Conservation (phyloP, 345 rosid genomes). For the Dipteronia sinensis region DNA sequence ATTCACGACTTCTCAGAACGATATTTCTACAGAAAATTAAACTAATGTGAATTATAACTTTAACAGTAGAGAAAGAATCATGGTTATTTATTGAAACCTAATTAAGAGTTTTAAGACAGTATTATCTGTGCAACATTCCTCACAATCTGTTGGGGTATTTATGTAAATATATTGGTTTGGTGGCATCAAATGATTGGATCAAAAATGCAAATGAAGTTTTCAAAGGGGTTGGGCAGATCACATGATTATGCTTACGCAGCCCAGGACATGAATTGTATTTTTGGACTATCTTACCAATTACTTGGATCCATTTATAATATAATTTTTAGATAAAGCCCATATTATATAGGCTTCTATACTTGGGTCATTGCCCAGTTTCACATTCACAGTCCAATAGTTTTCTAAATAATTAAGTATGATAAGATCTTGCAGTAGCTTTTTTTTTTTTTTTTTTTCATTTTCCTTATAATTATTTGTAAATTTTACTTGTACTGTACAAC, state of each 20-base stretch:
- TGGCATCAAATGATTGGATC: background rate
- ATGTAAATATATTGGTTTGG: background rate
- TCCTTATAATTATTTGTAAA: no score
- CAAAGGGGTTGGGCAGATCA: background rate
- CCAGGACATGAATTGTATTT: background rate
- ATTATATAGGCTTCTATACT: no score
- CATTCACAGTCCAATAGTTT: background rate
- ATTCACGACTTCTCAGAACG: no score
- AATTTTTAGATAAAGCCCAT: background rate
- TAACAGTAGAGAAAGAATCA: no score
- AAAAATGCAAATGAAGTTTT: background rate
- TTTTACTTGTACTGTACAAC: no score
- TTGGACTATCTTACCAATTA: background rate
- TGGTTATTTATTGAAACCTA: background rate
- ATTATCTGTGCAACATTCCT: background rate
- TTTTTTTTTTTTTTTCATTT: no score
- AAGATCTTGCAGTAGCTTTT: no score
- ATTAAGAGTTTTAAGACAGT: background rate
- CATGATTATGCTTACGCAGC: background rate
- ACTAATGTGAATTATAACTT: no score
- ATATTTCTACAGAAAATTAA: no score
- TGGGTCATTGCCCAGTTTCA: background rate
- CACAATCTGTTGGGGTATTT: background rate
- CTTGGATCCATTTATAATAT: background rate
- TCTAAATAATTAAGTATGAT: no score